These are phyloP conservation scores for Amylocarpus encephaloides DNA, from an alignment of 2,329 filamentous ascomycete species.

Conservation along the genomic window DNA sequence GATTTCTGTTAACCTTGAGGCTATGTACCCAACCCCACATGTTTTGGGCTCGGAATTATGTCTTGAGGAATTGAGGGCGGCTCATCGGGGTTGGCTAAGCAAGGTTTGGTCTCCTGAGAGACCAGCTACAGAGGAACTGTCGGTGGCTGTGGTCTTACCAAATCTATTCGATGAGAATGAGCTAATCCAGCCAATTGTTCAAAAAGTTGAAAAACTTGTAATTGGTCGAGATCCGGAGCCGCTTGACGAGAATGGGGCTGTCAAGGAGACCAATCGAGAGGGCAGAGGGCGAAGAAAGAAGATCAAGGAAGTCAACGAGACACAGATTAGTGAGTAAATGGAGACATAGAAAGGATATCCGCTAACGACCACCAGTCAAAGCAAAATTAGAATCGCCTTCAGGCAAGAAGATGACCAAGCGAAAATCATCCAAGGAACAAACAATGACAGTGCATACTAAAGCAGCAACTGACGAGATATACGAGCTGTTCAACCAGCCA, in stretches of 20 bases:
- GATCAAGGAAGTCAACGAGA: slow-evolving; percentile 79
- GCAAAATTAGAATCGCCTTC: slow-evolving; percentile 88
- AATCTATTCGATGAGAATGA: slow-evolving; percentile 16
- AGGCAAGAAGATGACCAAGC: slow-evolving; percentile 74
- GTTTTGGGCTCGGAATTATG: slow-evolving; percentile 70
- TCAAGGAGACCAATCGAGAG: slow-evolving; percentile 40
- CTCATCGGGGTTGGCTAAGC: slow-evolving; percentile 62
- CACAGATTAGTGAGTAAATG: slow-evolving; percentile 71
- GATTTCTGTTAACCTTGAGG: slow-evolving; percentile 79
- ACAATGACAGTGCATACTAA: slow-evolving; percentile 97
- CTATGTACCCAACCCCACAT: slow-evolving; percentile 73
- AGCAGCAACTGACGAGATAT: slow-evolving; percentile 94
- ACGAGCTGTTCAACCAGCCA: slow-evolving; percentile 92
- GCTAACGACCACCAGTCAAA: slow-evolving; percentile 59
- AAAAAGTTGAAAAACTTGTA: slow-evolving; percentile 31
- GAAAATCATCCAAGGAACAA: slow-evolving; percentile 59
- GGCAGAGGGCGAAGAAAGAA: slow-evolving; percentile 64
- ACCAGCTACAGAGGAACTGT: background rate
- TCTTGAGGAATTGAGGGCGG: slow-evolving; percentile 87
- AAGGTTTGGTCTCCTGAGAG: slow-evolving; percentile 44
- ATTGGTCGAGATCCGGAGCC: slow-evolving; percentile 33
- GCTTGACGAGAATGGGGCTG: slow-evolving; percentile 55
- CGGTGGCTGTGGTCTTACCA: slow-evolving; percentile 2
- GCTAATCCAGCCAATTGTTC: slow-evolving; percentile 20
- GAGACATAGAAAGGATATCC: background rate